phyloP scores from a whole-genome alignment of 345 rosid genomes.

The Aquilaria malaccensis region DNA sequence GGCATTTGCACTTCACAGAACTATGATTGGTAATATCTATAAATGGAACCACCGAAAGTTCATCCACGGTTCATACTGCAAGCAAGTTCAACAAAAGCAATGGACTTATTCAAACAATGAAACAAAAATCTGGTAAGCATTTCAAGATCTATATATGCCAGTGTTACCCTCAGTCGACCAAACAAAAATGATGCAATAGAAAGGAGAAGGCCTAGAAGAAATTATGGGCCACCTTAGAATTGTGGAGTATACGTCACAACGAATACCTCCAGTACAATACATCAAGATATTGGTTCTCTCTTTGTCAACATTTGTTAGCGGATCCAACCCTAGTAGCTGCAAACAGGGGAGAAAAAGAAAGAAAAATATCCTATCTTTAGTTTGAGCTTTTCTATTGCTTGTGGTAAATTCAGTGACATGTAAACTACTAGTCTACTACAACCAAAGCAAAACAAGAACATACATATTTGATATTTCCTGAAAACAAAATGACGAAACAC shows the following conservation, averaged over 20 bases:
- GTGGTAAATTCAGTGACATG: too few relatives aligned
- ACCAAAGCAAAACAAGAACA: neutral
- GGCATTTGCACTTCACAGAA: too few relatives aligned
- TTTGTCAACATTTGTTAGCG: slow-evolving; percentile 60
- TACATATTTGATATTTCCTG: too few relatives aligned
- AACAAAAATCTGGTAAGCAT: slow-evolving; percentile 5
- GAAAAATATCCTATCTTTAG: neutral
- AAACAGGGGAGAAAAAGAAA: slow-evolving; percentile 5
- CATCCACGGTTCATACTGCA: too few relatives aligned
- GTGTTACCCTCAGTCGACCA: neutral
- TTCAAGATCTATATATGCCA: neutral
- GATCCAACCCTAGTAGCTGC: slow-evolving; percentile 61
- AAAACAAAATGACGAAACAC: too few relatives aligned
- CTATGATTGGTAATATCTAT: too few relatives aligned
- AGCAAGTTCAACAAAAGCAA: too few relatives aligned
- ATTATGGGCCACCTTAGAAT: slow-evolving; percentile 56
- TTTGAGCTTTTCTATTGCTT: too few relatives aligned
- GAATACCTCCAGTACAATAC: slow-evolving; percentile 97
- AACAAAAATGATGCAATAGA: neutral
- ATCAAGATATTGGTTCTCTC: slow-evolving; percentile 66
- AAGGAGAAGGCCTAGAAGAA: slow-evolving; percentile 4
- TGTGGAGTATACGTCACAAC: slow-evolving; percentile 92
- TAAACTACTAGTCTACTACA: neutral
- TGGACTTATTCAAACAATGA: too few relatives aligned
- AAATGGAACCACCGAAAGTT: too few relatives aligned